These are phyloP conservation scores for Sphaerulina vaccinii DNA, from an alignment of 2,329 filamentous ascomycete species.

Conservation along the genomic window DNA sequence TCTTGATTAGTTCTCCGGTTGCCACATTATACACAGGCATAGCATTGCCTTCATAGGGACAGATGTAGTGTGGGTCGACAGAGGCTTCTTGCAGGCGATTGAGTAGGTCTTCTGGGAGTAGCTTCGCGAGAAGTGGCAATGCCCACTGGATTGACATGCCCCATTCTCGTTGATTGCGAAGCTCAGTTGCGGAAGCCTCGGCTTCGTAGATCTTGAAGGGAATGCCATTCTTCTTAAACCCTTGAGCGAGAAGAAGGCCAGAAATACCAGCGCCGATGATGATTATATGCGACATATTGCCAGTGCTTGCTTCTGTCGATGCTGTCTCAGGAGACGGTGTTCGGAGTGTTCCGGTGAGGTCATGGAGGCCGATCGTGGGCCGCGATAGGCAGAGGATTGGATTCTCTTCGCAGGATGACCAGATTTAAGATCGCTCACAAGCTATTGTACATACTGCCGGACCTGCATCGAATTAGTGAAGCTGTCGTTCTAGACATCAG, in stretches of 20 bases:
- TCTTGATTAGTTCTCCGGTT: conserved; percentile 12
- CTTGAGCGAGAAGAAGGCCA: conserved; percentile 27
- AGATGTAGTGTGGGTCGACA: conserved; percentile 22
- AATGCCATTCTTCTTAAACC: conserved; percentile 24
- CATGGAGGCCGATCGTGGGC: too few relatives aligned
- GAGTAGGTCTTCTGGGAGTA: conserved; percentile 20
- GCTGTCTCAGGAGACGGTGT: too few relatives aligned
- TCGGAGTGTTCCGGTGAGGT: too few relatives aligned
- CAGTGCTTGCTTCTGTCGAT: too few relatives aligned
- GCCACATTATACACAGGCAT: conserved; percentile 18
- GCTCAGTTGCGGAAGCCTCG: conserved; percentile 18
- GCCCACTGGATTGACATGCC: conserved; percentile 24
- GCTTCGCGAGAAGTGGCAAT: conserved; percentile 15
- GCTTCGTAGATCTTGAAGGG: conserved; percentile 23
- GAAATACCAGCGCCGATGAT: conserved; percentile 26
- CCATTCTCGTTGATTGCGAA: conserved; percentile 25
- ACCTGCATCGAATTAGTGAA: too few relatives aligned
- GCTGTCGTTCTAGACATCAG: too few relatives aligned
- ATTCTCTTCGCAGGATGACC: too few relatives aligned
- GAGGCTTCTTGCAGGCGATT: conserved; percentile 19
- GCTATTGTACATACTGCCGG: too few relatives aligned
- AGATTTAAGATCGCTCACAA: too few relatives aligned
- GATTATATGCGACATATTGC: too few relatives aligned
- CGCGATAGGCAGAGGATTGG: too few relatives aligned
- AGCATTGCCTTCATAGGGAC: conserved; percentile 7